Base-by-base conservation (phyloP, 2,329 filamentous ascomycete genomes). In the Dactylellina leptospora region DNA sequence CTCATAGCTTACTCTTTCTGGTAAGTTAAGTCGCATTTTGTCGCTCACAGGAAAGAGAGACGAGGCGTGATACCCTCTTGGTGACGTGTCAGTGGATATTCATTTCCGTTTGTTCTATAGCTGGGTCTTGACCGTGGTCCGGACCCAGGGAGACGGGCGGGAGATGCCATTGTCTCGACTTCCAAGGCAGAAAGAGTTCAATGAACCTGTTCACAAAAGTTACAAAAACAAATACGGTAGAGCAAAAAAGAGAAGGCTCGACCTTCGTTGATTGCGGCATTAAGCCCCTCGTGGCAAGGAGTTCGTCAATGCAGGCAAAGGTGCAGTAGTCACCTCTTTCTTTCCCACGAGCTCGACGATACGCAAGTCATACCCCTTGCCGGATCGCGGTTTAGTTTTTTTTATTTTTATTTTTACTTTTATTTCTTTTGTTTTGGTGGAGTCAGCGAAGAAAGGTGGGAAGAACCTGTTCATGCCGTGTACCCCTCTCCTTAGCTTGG, bases 31-130 rank as follows among this genome's bases (percentile, higher is more conserved):
- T 72, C 48, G 45, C 53, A 36, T 36, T 45, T 59, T 71, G 27
- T 54, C 48, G 45, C 51, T 53, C 36, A 72, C 45, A 50, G 53
- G 45, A 59, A 63, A n/a, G n/a, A n/a, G n/a, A n/a, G 58, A 45
- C 58, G 66, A 71, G 51, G 59, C 66, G 51, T 71, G 66, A 71
- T 71, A 64, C 68, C 59, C 68, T 72, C 68, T 64, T 72, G 68
- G 68, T 72, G 68, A 72, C 68, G 68, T 72, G 68, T 72, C 68
- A 72, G 68, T 72, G 68, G 68, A 64, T 72, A 72, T 64, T 64
- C 53, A 53, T 59, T 53, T 48, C 68, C 47, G 59, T 64, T 72
- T 72, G 68, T 51, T 72, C 59, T 59, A 72, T 58, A 53, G 51
- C 50, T 71, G 44, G 54, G n/a, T n/a, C n/a, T 33, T 6, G 28